A percentile compares a stretch with the other conserved stretches of the same genome.
Conservation (phyloP, 108 stramenopile genomes). For the Cyclotella choctawhatcheeana region DNA sequence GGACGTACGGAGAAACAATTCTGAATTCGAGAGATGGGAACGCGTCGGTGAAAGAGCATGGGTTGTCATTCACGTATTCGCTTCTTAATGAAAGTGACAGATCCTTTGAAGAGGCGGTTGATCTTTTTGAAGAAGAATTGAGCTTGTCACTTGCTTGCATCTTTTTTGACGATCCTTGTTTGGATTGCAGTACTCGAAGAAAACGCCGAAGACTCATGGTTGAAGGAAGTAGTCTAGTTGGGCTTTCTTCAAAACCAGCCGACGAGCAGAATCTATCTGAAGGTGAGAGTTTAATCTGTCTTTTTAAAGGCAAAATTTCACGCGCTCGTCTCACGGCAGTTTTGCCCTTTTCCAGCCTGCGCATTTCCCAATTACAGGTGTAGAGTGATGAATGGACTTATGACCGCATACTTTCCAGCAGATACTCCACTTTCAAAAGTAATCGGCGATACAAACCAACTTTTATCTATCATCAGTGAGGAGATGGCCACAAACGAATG, state of each 20-base stretch:
- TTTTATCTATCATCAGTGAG: constrained; percentile 24
- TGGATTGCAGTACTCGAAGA: constrained; percentile 24
- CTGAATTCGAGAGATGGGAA: background rate
- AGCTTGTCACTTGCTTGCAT: constrained; percentile 32
- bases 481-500: constrained; percentile 37
- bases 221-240: constrained; percentile 31
- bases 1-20: constrained; percentile 29
- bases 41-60: constrained; percentile 6
- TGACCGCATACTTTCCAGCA: constrained; percentile 39
- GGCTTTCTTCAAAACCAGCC: constrained; percentile 37
- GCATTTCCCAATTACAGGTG: constrained; percentile 20
- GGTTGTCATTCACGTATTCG: constrained; percentile 30
- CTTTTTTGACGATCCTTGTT: constrained; percentile 38
- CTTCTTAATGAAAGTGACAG: constrained; percentile 19
- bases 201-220: constrained; percentile 20
- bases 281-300: constrained; percentile 10
- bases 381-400: constrained; percentile 33
- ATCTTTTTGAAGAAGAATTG: constrained; percentile 46
- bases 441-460: constrained; percentile 20
- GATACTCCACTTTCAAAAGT: constrained; percentile 17
- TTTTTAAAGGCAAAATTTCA: background rate
- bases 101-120: constrained; percentile 12
- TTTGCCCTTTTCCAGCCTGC: constrained; percentile 14
- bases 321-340: background rate
- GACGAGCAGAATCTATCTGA: constrained; percentile 22